Percentiles rank a stretch among this genome's conserved stretches.
These are phyloP conservation scores for Plantago coronopus DNA, from an alignment of 305 asterid species.

Conservation along the genomic window DNA sequence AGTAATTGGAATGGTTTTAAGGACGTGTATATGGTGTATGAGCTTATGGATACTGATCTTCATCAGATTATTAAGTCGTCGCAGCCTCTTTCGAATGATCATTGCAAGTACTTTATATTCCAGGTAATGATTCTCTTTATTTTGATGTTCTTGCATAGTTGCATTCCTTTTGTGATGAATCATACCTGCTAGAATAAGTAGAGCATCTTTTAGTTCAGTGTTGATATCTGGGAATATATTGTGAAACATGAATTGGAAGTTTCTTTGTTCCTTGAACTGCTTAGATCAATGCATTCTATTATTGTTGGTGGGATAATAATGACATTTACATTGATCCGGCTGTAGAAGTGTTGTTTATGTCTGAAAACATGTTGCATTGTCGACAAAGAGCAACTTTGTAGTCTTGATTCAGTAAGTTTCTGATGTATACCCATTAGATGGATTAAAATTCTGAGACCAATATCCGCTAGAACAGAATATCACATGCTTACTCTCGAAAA, in stretches of 20 bases:
- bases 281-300: neutral
- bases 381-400: too few species aligned
- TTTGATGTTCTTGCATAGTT: neutral
- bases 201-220: neutral
- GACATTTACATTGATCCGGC: neutral
- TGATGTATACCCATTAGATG: too few species aligned
- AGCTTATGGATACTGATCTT: too few species aligned
- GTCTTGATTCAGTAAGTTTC: too few species aligned
- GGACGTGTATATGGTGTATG: slow-evolving; percentile 53
- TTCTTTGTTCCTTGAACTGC: neutral
- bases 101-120: slow-evolving; percentile 45
- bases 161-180: neutral
- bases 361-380: neutral
- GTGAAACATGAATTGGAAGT: neutral
- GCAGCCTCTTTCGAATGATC: slow-evolving; percentile 38
- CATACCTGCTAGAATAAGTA: neutral
- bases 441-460: too few species aligned
- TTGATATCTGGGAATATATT: neutral
- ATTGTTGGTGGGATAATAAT: neutral
- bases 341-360: neutral
- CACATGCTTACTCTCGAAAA: neutral
- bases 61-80: slow-evolving; percentile 46
- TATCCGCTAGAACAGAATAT: too few species aligned
- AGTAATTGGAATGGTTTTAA: slow-evolving; percentile 33
- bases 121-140: slow-evolving; percentile 30